These are phyloP conservation scores for Volvariella surrecta DNA, from an alignment of 1,284 basidiomycete species.

Conservation along the genomic window DNA sequence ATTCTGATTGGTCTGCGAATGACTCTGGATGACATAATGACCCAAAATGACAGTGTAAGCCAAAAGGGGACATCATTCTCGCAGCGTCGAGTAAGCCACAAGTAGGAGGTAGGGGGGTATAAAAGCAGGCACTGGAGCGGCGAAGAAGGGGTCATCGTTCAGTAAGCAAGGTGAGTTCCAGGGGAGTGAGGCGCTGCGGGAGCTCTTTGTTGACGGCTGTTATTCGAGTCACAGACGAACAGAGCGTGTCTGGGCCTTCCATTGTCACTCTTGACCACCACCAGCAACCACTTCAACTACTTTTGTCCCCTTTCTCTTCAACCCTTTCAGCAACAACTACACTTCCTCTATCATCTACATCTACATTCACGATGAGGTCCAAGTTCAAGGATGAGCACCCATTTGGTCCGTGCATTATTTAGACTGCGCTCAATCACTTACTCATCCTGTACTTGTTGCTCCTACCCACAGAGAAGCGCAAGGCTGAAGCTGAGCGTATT, in stretches of 20 bases:
- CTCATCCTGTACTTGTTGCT: slow-evolving; percentile 19
- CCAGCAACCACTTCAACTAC: slow-evolving; percentile 16
- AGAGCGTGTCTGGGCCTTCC: slow-evolving; percentile 27
- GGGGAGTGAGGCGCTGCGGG: slow-evolving; percentile 1
- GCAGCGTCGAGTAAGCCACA: too few species aligned
- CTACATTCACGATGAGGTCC: slow-evolving; percentile 64
- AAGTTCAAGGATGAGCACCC: slow-evolving; percentile 99
- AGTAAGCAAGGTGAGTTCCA: too few species aligned
- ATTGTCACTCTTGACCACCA: slow-evolving; percentile 26
- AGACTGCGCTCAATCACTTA: slow-evolving; percentile 18
- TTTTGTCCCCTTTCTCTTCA: neutral
- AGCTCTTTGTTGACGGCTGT: slow-evolving; percentile 30
- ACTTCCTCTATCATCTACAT: neutral
- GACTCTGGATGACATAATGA: too few species aligned
- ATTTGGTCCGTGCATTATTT: slow-evolving; percentile 56
- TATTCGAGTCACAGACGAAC: slow-evolving; percentile 23
- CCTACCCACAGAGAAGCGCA: slow-evolving; percentile 81
- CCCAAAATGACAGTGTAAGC: too few species aligned
- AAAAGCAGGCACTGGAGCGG: too few species aligned
- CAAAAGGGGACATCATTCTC: too few species aligned
- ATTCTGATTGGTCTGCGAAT: too few species aligned
- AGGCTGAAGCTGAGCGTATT: slow-evolving; percentile 95
- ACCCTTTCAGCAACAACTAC: neutral
- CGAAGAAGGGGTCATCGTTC: too few species aligned
- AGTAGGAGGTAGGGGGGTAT: too few species aligned